Evolutionary conservation across 495 filamentous ascomycete species (phyloP).

Genomic region (Pseudoneurospora amorphoporcata): DNA sequence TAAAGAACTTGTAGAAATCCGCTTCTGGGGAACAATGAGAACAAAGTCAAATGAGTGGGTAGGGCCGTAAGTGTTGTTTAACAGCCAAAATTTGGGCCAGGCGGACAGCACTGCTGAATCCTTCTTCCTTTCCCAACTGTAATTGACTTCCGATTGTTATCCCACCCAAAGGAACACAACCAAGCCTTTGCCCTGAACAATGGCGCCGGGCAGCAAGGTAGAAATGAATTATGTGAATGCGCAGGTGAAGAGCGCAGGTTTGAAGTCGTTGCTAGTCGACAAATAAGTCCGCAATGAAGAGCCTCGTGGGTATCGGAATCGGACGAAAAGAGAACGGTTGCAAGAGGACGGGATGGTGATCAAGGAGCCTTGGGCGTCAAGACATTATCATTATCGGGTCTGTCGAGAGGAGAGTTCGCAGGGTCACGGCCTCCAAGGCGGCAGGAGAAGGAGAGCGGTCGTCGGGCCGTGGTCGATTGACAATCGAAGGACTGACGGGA

Average conservation of each 20-base stretch:
- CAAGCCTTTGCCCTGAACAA: slow-evolving; percentile 1
- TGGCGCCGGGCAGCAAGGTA: background rate
- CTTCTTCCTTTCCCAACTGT: slow-evolving; percentile 4
- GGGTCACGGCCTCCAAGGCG: background rate
- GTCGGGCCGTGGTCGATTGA: slow-evolving; percentile 3
- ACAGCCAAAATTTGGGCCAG: slow-evolving; percentile 3
- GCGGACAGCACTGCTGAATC: slow-evolving; percentile 29
- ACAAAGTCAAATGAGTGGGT: background rate
- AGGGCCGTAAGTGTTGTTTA: background rate
- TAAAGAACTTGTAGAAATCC: background rate
- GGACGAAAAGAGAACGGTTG: background rate
- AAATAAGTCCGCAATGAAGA: background rate
- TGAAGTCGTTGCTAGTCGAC: background rate
- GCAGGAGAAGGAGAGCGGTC: background rate
- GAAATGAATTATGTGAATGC: background rate
- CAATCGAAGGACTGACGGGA: background rate
- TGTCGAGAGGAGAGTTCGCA: slow-evolving; percentile 3
- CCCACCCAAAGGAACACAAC: background rate
- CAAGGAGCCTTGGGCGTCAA: slow-evolving; percentile 11
- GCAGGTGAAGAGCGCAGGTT: background rate
- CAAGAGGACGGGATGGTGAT: background rate
- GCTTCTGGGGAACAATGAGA: background rate
- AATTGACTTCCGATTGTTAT: background rate
- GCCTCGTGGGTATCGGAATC: background rate
- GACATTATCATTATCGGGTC: slow-evolving; percentile 13